Evolutionary conservation across 139 green algal species (phyloP).

Genomic region (Medakamo hakoo): DNA sequence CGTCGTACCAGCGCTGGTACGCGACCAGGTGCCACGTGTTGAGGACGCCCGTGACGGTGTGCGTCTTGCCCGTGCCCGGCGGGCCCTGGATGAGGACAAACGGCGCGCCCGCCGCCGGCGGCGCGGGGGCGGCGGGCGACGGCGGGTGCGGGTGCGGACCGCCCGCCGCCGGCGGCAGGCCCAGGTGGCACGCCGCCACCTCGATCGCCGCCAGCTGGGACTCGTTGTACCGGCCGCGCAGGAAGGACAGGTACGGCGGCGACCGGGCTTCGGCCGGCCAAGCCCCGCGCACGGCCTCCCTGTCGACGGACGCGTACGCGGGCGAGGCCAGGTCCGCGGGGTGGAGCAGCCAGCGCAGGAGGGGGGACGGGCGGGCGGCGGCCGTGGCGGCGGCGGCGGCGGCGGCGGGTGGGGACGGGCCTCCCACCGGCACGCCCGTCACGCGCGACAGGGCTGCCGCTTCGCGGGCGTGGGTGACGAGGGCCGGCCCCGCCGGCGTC

Average conservation of each 20-base stretch:
- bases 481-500: no score
- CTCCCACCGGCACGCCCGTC: not conserved
- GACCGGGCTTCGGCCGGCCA: conserved; percentile 25
- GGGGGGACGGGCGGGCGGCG: not conserved
- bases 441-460: not conserved
- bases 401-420: not conserved
- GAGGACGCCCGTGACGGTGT: conserved; percentile 73
- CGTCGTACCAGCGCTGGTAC: conserved; percentile 60
- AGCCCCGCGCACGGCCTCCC: conserved; percentile 15
- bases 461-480: no score
- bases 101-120: conserved; percentile 9
- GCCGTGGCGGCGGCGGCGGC: no score
- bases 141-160: not conserved
- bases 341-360: not conserved
- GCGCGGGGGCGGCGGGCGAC: not conserved
- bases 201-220: conserved; percentile 51
- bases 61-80: conserved; percentile 90
- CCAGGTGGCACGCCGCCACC: conserved; percentile 30
- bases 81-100: conserved; percentile 70
- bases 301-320: not conserved
- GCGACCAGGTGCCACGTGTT: conserved; percentile 80
- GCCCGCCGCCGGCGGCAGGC: not conserved
- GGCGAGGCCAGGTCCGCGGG: not conserved
- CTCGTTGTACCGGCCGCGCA: conserved; percentile 37
- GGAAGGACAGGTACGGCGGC: conserved; percentile 20